These are phyloP conservation scores for Acanthamoeba culbertsoni DNA, from an alignment of 208 protist genomes.

Conservation along the genomic window DNA sequence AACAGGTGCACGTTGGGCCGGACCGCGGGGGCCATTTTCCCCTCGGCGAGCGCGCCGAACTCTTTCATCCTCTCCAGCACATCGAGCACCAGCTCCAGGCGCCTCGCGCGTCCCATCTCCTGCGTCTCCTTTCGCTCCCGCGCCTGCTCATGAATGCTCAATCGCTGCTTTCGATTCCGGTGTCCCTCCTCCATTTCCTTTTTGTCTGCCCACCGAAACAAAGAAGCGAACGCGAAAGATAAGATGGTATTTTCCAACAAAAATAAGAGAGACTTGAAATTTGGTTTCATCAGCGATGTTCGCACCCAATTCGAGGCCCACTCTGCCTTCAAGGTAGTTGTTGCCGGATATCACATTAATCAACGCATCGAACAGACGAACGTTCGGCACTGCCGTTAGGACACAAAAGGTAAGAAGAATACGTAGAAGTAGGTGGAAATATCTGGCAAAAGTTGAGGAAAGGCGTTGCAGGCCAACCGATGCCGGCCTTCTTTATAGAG, in stretches of 20 bases:
- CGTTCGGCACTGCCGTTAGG: not conserved
- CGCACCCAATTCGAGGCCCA: not conserved
- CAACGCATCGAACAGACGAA: constrained; percentile 22
- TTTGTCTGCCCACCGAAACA: not conserved
- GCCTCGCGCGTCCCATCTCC: not conserved
- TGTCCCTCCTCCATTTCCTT: not conserved
- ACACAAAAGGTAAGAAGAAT: not conserved
- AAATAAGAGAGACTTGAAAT: too few species aligned
- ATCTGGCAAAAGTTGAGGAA: not conserved
- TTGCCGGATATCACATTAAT: not conserved
- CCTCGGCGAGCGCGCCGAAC: not conserved
- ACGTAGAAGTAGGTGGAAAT: not conserved
- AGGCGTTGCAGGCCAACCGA: not conserved
- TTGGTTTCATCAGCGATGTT: not conserved
- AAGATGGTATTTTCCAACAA: not conserved
- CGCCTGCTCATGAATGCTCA: not conserved
- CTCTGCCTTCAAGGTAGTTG: not conserved
- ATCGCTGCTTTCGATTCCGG: not conserved
- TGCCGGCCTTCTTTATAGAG: not conserved
- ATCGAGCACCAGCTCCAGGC: constrained; percentile 12
- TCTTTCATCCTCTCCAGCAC: constrained; percentile 32
- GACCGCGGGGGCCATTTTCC: not conserved
- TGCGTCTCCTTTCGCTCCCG: not conserved
- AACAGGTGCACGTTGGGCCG: not conserved
- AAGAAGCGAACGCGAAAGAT: not conserved